Base-by-base conservation (phyloP, 108 stramenopile genomes). In the Parietichytrium sp. region DNA sequence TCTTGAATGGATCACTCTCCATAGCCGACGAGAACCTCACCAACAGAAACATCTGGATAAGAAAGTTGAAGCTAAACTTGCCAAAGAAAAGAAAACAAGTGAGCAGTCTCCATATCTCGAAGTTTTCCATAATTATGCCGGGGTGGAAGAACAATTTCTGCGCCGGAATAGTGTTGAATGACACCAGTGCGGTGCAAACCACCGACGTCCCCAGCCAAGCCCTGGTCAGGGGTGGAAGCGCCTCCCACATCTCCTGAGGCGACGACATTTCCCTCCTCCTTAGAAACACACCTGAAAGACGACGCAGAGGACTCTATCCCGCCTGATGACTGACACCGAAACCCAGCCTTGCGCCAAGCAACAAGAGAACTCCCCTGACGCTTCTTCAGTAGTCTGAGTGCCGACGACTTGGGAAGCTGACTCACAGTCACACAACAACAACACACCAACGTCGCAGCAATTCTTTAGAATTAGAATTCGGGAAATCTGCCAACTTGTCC, bases 171-270 rank as follows among this genome's bases (percentile, higher is more conserved):
- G 61, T 72, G 29, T 42, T 42, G 38, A 27, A 6, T 25, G 29
- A 0, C 6, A 25, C 25, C 38, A 25, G 7, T 25, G 25, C 8
- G 6, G 61, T 72, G 8, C 10, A 7, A 7, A 45, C 29, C 33
- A 72, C 15, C 10, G 61, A 72, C 8, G 45, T 6, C 8, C 61
- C 61, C 8, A 72, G 61, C 61, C 61, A 72, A n/a, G 61, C 20
- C 42, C 45, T 72, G 0, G 29, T 25, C 0, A 72, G 61, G n/a
- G 61, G 61, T 42, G 61, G 61, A 33, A 72, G 0, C 20, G 61
- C 61, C 15, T 72, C 61, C 61, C 61, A 72, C 61, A 72, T 72
- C 20, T 72, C 61, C 42, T 72, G 61, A n/a, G 61, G 61, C 61
- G 61, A 45, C 13, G 61, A 72, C 61, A 72, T 72, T 25, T 72